These are phyloP conservation scores for Epicoccum sorghinum DNA, from an alignment of 2,329 filamentous ascomycete genomes.

Conservation along the genomic window DNA sequence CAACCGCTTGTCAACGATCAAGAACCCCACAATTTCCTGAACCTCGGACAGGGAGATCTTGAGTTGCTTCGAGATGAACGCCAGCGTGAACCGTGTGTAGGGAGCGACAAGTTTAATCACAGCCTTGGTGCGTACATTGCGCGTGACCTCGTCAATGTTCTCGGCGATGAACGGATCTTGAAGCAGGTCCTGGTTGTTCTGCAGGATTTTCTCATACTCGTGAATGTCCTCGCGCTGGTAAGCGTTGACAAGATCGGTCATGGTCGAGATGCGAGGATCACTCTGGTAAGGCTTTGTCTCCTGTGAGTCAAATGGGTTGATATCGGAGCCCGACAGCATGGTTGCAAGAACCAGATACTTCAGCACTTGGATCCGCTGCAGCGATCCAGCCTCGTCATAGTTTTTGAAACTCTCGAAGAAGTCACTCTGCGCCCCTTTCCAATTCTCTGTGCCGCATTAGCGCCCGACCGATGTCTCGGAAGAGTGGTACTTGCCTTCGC, in stretches of 20 bases:
- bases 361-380: conserved; percentile 94
- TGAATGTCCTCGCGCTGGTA: conserved; percentile 96
- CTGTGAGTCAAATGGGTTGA: conserved; percentile 98
- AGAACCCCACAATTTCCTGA: conserved; percentile 91
- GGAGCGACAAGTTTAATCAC: conserved; percentile 91
- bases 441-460: conserved; percentile 71
- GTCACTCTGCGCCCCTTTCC: conserved; percentile 95
- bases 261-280: conserved; percentile 91
- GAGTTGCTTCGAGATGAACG: conserved; percentile 86
- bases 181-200: conserved; percentile 86
- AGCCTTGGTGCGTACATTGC: conserved; percentile 97
- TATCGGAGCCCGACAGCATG: conserved; percentile 98
- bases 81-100: conserved; percentile 88
- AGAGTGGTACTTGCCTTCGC: conserved; percentile 63
- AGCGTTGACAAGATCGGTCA: conserved; percentile 96
- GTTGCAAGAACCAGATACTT: conserved; percentile 96
- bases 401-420: conserved; percentile 99
- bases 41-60: conserved; percentile 86
- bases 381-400: conserved; percentile 95
- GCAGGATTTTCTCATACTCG: conserved; percentile 84
- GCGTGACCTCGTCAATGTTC: conserved; percentile 98
- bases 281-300: conserved; percentile 98
- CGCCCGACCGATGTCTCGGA: conserved; percentile 20
- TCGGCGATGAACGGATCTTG: conserved; percentile 95
- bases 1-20: conserved; percentile 90